Conservation (phyloP, 352 stramenopile genomes). For the Pythium volutum region DNA sequence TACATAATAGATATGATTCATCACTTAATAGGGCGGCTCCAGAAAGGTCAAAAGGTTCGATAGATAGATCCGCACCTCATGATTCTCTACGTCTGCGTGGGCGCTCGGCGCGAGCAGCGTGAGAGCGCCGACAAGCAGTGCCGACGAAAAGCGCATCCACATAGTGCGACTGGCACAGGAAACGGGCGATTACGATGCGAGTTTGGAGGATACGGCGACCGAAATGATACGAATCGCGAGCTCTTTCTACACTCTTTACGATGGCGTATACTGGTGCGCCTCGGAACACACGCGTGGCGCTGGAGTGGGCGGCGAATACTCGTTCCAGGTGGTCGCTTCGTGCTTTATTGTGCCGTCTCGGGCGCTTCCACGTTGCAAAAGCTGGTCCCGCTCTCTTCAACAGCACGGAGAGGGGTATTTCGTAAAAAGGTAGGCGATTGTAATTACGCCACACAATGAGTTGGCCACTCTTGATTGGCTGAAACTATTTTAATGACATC, state of each 20-base stretch:
- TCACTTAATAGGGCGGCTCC: neutral
- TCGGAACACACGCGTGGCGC: neutral
- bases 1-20: constrained; percentile 21
- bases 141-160: constrained; percentile 7
- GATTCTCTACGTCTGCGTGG: constrained; percentile 20
- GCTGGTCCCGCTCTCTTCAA: constrained; percentile 24
- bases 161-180: neutral
- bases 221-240: constrained; percentile 4
- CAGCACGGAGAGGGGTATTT: neutral
- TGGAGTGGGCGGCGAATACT: neutral
- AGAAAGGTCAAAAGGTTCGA: neutral
- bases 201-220: neutral
- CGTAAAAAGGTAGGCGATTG: neutral
- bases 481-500: constrained; percentile 11
- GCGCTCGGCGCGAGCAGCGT: constrained; percentile 4
- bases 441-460: constrained; percentile 7
- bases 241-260: neutral
- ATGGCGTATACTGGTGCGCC: neutral
- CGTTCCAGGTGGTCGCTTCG: neutral
- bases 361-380: constrained; percentile 22
- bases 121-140: constrained; percentile 2
- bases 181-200: neutral
- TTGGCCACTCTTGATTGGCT: constrained; percentile 8
- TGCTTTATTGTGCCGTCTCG: neutral
- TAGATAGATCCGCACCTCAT: constrained; percentile 17